Evolutionary conservation across 306 rosid genomes (phyloP).

Genomic region (Adenanthera pavonina): DNA sequence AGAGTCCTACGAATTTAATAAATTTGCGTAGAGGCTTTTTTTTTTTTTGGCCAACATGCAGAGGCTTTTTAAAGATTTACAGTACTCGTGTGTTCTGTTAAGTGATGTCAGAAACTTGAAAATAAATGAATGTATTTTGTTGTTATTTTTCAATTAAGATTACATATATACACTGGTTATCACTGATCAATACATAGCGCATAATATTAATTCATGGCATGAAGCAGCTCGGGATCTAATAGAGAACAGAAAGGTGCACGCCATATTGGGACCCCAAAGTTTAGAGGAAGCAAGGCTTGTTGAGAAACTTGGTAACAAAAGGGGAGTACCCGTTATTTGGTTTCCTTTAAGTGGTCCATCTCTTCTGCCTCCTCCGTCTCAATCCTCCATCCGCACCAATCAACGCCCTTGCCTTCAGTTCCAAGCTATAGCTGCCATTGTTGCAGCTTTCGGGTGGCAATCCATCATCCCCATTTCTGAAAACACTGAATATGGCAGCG

Average conservation of each 20-base stretch:
- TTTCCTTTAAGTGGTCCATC: constrained; percentile 47
- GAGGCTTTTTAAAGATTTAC: too few species aligned
- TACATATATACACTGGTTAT: too few species aligned
- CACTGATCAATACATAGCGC: too few species aligned
- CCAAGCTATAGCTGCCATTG: not conserved
- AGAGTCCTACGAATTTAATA: too few species aligned
- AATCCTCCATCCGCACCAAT: not conserved
- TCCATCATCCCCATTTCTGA: not conserved
- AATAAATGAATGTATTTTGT: too few species aligned
- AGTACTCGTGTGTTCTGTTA: too few species aligned
- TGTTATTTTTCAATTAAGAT: too few species aligned
- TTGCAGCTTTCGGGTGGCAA: not conserved
- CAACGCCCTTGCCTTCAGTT: not conserved
- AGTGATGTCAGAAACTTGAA: too few species aligned
- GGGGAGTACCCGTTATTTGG: constrained; percentile 32
- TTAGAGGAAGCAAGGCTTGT: not conserved
- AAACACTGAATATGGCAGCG: not conserved
- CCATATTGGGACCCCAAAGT: not conserved
- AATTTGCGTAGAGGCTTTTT: too few species aligned
- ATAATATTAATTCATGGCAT: not conserved
- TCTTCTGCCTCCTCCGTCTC: constrained; percentile 35
- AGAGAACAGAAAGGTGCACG: not conserved
- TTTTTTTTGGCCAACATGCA: too few species aligned
- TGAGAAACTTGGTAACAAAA: not conserved
- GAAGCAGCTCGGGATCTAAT: not conserved